Conservation (phyloP, 805 yeast species). For the Grigorovia transvaalensis region DNA sequence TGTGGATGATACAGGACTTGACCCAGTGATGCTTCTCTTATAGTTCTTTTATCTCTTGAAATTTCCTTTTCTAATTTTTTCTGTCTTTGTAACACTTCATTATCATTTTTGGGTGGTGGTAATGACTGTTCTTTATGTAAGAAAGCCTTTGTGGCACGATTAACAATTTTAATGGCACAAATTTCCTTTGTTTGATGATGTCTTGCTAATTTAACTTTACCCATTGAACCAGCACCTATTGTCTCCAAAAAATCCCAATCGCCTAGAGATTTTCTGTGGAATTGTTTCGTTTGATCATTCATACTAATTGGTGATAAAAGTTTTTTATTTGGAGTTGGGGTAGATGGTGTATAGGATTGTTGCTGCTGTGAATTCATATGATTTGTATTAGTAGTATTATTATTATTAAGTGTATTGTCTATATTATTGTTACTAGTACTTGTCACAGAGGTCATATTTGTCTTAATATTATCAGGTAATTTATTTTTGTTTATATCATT, state of each 20-base stretch:
- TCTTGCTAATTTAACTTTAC: constrained; percentile 89
- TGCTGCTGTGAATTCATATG: constrained; percentile 3
- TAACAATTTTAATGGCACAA: constrained; percentile 89
- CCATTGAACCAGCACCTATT: constrained; percentile 98
- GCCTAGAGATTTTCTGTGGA: constrained; percentile 82
- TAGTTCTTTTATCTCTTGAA: constrained; percentile 82
- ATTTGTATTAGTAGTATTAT: constrained; percentile 22
- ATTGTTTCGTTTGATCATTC: constrained; percentile 26
- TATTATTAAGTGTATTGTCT: not conserved
- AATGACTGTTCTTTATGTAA: constrained; percentile 61
- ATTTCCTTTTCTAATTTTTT: constrained; percentile 73
- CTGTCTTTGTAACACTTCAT: constrained; percentile 48
- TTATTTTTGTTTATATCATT: not conserved
- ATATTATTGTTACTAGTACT: not conserved
- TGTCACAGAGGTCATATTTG: not conserved
- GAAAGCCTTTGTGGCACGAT: constrained; percentile 73
- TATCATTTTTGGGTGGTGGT: constrained; percentile 51
- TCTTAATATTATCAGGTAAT: not conserved
- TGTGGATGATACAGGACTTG: constrained; percentile 83
- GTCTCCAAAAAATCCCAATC: constrained; percentile 95
- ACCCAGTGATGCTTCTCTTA: constrained; percentile 92
- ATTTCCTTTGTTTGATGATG: constrained; percentile 72
- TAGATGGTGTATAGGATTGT: constrained; percentile 4
- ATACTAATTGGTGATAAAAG: constrained; percentile 6
- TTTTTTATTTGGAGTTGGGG: not conserved